phyloP scores from a whole-genome alignment of 345 rosid species.

The Clarkia xantiana region DNA sequence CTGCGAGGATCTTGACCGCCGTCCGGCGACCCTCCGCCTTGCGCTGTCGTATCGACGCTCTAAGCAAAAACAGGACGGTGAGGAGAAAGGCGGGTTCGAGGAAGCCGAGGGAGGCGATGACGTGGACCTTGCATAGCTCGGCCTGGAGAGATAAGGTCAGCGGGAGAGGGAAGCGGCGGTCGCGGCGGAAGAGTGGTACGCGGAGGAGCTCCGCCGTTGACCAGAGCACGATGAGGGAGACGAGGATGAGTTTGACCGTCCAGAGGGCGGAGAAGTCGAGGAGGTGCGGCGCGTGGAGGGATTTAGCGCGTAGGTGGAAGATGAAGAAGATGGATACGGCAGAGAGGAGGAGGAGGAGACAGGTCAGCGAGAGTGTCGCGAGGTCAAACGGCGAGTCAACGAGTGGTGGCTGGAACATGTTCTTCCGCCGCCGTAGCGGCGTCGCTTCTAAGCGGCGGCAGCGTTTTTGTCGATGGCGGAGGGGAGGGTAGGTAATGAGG shows the following conservation, averaged over 20 bases:
- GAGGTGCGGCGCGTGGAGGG: constrained; percentile 25
- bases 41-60: constrained; percentile 31
- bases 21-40: constrained; percentile 23
- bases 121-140: constrained; percentile 29
- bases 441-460: too few species aligned
- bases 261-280: constrained; percentile 45
- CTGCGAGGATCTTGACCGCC: constrained; percentile 18
- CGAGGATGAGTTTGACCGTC: constrained; percentile 44
- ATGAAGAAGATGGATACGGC: constrained; percentile 28
- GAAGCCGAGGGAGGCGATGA: constrained; percentile 40
- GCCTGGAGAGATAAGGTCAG: constrained; percentile 10
- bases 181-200: constrained; percentile 23
- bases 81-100: constrained; percentile 46
- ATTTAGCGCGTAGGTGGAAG: constrained; percentile 29
- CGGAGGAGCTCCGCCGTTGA: constrained; percentile 28
- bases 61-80: constrained; percentile 38
- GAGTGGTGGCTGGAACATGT: constrained; percentile 10
- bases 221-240: constrained; percentile 33
- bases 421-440: too few species aligned
- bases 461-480: too few species aligned
- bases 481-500: too few species aligned
- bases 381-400: constrained; percentile 23
- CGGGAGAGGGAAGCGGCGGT: constrained; percentile 11
- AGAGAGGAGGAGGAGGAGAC: constrained; percentile 28
- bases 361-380: constrained; percentile 18